These are phyloP conservation scores for Pseudozyma tsukubaensis DNA, from an alignment of 1,284 basidiomycete species.

Conservation along the genomic window DNA sequence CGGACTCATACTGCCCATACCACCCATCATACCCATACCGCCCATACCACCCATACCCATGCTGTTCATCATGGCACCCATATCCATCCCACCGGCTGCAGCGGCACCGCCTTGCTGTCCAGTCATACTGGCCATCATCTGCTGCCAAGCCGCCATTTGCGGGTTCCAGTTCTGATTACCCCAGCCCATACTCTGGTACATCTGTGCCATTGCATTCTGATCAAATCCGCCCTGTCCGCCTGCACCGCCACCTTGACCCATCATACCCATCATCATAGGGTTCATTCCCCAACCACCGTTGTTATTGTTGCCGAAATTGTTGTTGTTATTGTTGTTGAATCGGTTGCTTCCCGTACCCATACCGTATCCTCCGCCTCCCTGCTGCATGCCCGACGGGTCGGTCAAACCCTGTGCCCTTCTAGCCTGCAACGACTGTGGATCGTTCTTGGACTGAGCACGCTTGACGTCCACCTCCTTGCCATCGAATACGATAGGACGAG, in stretches of 20 bases:
- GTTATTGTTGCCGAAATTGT: conserved; percentile 73
- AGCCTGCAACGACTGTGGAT: conserved; percentile 36
- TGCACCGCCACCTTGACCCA: conserved; percentile 2
- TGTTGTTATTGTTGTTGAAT: conserved; percentile 12
- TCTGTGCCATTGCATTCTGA: conserved; percentile 72
- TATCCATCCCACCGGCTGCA: conserved; percentile 69
- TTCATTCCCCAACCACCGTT: conserved; percentile 64
- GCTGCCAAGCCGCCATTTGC: conserved; percentile 60
- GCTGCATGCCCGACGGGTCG: conserved; percentile 27
- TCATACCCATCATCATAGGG: conserved; percentile 72
- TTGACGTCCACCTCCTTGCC: conserved; percentile 89
- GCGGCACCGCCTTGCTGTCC: conserved; percentile 21
- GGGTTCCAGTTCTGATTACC: conserved; percentile 63
- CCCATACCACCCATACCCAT: conserved; percentile 72
- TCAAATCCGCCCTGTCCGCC: conserved; percentile 68
- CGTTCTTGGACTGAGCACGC: conserved; percentile 61
- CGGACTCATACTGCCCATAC: conserved; percentile 48
- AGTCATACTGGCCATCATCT: conserved; percentile 60
- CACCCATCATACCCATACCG: conserved; percentile 68
- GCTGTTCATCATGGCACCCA: conserved; percentile 70
- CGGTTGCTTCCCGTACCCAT: conserved; percentile 71
- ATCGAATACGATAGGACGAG: conserved; percentile 67
- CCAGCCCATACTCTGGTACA: conserved; percentile 73
- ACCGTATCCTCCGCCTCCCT: conserved; percentile 13
- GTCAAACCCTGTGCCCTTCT: conserved; percentile 24